Conservation (phyloP, 441 rosid species). For the Francoa sonchifolia region DNA sequence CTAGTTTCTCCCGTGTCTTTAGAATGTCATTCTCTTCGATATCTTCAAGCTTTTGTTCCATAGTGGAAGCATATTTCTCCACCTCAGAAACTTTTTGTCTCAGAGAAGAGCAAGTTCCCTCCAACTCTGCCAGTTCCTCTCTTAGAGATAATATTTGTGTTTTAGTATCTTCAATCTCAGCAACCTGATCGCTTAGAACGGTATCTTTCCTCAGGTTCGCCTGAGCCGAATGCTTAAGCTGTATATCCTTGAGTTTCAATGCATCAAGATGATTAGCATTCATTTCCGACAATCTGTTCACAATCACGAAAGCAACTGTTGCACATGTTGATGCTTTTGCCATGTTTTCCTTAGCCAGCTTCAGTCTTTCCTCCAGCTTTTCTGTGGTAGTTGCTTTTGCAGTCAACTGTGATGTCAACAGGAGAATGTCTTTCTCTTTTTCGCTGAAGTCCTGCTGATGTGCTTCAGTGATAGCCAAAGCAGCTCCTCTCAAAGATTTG, state of each 20-base stretch:
- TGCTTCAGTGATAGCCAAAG: constrained; percentile 74
- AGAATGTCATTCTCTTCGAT: constrained; percentile 47
- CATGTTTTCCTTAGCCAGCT: constrained; percentile 36
- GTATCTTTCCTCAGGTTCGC: constrained; percentile 28
- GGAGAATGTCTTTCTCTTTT: constrained; percentile 52
- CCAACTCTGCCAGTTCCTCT: constrained; percentile 33
- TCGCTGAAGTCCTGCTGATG: constrained; percentile 74
- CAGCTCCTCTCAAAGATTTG: constrained; percentile 81
- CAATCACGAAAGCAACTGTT: constrained; percentile 70
- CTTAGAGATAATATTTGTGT: constrained; percentile 34
- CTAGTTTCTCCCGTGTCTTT: constrained; percentile 46
- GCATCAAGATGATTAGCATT: constrained; percentile 26
- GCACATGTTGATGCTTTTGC: constrained; percentile 52
- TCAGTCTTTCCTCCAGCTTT: constrained; percentile 50
- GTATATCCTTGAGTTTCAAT: constrained; percentile 41
- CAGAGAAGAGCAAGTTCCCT: constrained; percentile 35
- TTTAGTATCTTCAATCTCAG: constrained; percentile 26
- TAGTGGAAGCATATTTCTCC: constrained; percentile 32
- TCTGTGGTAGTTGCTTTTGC: constrained; percentile 31
- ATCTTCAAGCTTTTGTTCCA: constrained; percentile 52
- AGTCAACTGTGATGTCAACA: constrained; percentile 44
- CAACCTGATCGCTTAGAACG: constrained; percentile 31
- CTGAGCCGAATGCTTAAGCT: constrained; percentile 37
- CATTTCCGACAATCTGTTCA: constrained; percentile 60
- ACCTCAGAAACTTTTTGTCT: constrained; percentile 35